phyloP scores from a whole-genome alignment of 768 basidiomycete genomes.

The Amanita pallidorosea region DNA sequence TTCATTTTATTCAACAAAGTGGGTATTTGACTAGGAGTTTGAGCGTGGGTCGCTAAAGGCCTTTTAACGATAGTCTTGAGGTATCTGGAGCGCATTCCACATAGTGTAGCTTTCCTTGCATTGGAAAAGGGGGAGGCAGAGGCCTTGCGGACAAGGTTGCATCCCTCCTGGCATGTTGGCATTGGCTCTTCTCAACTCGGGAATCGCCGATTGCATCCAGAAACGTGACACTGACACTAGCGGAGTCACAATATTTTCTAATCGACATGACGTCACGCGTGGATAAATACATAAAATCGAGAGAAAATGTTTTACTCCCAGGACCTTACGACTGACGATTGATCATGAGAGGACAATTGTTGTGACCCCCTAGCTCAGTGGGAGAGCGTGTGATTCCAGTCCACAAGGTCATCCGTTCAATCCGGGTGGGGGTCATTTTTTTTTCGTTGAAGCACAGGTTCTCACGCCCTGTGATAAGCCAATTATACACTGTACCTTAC shows the following conservation, averaged over 20 bases:
- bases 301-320: too few species aligned
- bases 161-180: conserved; percentile 3
- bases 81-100: not conserved
- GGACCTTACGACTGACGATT: too few species aligned
- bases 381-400: conserved; percentile 20
- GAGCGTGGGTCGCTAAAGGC: not conserved
- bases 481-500: not conserved
- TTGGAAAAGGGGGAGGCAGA: not conserved
- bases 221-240: too few species aligned
- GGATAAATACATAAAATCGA: too few species aligned
- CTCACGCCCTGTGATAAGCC: not conserved
- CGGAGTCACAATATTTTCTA: too few species aligned
- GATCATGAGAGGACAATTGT: too few species aligned
- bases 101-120: not conserved
- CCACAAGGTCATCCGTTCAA: conserved; percentile 34
- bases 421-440: conserved; percentile 23
- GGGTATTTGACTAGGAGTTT: conserved; percentile 18
- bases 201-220: too few species aligned
- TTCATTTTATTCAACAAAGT: conserved; percentile 40
- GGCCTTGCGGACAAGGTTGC: not conserved
- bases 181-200: not conserved
- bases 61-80: not conserved
- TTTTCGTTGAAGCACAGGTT: not conserved
- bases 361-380: conserved; percentile 17
- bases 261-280: too few species aligned